Evolutionary conservation across 23 red algal genomes (phyloP), one percentile per base, ranked within the genome.

Genomic region (Cyanidium caldarium): DNA sequence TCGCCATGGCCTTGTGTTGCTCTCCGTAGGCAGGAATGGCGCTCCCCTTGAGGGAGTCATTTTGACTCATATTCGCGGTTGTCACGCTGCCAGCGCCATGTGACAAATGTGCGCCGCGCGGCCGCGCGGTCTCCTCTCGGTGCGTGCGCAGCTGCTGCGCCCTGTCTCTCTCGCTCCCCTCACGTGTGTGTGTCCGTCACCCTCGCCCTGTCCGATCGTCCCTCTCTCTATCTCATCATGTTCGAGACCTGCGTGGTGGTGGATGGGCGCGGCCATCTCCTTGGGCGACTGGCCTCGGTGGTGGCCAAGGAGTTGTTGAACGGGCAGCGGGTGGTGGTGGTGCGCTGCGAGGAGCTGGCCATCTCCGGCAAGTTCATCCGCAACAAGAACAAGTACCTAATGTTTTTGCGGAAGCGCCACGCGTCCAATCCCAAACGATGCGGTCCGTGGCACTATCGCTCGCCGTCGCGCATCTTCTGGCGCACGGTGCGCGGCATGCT

Each of bases 401-500:
- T 35, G 65, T 98, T 86, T 51, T 67, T 98, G 67, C 75, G 68
- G 61, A 98, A 98, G 84, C 81, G 92, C 35, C 87, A 81, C 58
- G 77, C 80, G 44, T 87, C 92, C 36, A 98, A 98, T 43, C 92
- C 92, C 34, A 83, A 73, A 36, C 65, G 79, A 41, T 61, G 51
- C 23, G 92, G 92, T 15, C 84, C 92, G 0, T 86, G 79, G 42
- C 92, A 98, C 34, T 84, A 85, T 40, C 92, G 92, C 35, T 68
- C 92, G 28, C 92, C 92, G 17, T 78, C 84, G 40, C 72, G 76
- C 68, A 88, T 98, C 5, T 79, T 98, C 37, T 76, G 68, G 80
- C 80, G 84, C 20, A 71, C 92, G 67, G 80, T 98, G 1, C 81
- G 92, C 28, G 92, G 92, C 37, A 98, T 98, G 92, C 68, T 89